Base-by-base conservation (phyloP, 441 rosid genomes). In the Manihot esculenta region DNA sequence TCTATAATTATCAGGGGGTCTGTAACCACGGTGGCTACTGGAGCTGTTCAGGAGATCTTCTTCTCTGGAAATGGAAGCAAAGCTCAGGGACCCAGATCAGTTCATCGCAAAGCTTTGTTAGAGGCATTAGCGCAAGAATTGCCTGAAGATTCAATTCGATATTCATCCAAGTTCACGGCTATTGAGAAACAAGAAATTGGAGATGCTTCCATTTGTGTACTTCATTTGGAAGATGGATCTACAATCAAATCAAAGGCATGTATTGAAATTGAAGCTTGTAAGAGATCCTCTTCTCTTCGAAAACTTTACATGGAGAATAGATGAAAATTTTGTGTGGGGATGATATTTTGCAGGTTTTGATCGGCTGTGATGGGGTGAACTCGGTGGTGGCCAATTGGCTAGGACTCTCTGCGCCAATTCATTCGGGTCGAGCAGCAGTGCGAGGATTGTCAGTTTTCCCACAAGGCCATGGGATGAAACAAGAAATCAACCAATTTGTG, bases 281-380 rank as follows among this genome's bases (percentile, higher is more conserved):
- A 4, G 35, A 4, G n/a, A n/a, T n/a, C n/a, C n/a, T n/a, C n/a
- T n/a, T n/a, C n/a, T n/a, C n/a, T n/a, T n/a, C n/a, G n/a, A n/a
- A n/a, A 30, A 1, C 35, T 30, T 30, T 30, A 30, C 35, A 30
- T 30, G 35, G 35, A 30, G 35, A 30, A 30, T 2, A 30, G 35
- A 30, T 4, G 2, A 30, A 30, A 2, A 2, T 30, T 2, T 30
- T 4, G 2, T 30, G 4, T 30, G 35, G 35, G 35, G 4, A 30
- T 4, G 35, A 30, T 30, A 30, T 30, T 30, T 30, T 30, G 35
- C 35, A 81, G 84, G 80, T 83, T 38, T 51, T 83, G 72, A 80
- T 85, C 45, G 87, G 85, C 26, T 85, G 87, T 38, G 87, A 85
- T 14, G 89, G 89, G 38, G 77, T 80, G 47, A 80, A 83, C 71